Conservation (phyloP, 805 yeast species). For the Wickerhamiella bombiphila region DNA sequence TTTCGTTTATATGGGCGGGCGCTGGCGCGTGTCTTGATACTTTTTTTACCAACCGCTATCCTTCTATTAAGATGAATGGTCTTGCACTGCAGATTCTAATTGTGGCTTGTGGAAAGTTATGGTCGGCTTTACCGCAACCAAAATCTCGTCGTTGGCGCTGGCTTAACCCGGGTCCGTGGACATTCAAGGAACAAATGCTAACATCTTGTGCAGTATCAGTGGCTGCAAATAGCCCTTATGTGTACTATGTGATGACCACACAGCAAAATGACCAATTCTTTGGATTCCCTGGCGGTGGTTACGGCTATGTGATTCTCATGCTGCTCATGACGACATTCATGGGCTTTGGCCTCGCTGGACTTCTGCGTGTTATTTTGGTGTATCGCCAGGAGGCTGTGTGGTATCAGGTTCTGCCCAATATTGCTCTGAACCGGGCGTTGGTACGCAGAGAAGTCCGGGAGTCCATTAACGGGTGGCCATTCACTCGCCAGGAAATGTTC, state of each 20-base stretch:
- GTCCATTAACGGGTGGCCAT: slow-evolving; percentile 39
- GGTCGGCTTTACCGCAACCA: slow-evolving; percentile 20
- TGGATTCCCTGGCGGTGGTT: slow-evolving; percentile 20
- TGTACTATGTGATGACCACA: slow-evolving; percentile 21
- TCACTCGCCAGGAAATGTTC: slow-evolving; percentile 21
- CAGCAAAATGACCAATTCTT: slow-evolving; percentile 21
- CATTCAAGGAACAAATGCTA: slow-evolving; percentile 31
- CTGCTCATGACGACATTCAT: slow-evolving; percentile 43
- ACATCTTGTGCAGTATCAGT: slow-evolving; percentile 27
- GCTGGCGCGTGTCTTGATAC: slow-evolving; percentile 44
- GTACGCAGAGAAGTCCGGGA: slow-evolving; percentile 28
- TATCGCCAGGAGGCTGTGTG: slow-evolving; percentile 39
- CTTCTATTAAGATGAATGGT: slow-evolving; percentile 36
- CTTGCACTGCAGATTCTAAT: slow-evolving; percentile 46
- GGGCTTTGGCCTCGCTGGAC: slow-evolving; percentile 55
- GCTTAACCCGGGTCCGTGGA: slow-evolving; percentile 37
- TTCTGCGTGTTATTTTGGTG: slow-evolving; percentile 42
- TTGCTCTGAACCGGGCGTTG: slow-evolving; percentile 36
- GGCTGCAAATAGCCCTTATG: slow-evolving; percentile 14
- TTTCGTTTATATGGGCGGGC: slow-evolving; percentile 38
- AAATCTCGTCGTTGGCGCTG: slow-evolving; percentile 8
- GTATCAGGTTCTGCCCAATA: slow-evolving; percentile 37
- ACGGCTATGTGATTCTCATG: slow-evolving; percentile 39
- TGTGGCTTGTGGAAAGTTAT: slow-evolving; percentile 41
- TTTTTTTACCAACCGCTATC: slow-evolving; percentile 44